A percentile compares a stretch with the other conserved stretches of the same genome.
Conservation (phyloP, 1,139 yeast genomes). For the Yamadazyma sp. region DNA sequence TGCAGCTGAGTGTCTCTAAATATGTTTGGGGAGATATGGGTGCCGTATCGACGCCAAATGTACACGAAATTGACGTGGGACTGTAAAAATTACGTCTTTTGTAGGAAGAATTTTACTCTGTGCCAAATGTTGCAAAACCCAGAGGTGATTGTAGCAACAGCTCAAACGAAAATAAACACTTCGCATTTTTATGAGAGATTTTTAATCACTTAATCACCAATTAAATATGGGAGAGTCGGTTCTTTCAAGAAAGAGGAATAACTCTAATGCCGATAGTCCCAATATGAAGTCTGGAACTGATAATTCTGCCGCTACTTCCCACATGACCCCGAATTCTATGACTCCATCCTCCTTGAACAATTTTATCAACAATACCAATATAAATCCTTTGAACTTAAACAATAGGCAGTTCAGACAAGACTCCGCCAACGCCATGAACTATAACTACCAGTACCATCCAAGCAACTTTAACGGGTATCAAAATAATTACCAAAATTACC, state of each 20-base stretch:
- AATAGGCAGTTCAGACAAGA: conserved; percentile 4
- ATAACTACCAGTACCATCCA: conserved; percentile 6
- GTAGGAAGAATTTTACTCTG: background rate
- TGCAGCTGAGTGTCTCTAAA: too few species aligned
- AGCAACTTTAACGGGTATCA: conserved; percentile 1
- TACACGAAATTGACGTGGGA: too few species aligned
- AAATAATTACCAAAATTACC: background rate
- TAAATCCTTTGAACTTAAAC: conserved; percentile 5
- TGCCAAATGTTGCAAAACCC: too few species aligned
- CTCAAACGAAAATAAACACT: background rate
- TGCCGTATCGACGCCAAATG: too few species aligned
- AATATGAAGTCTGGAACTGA: conserved; percentile 2
- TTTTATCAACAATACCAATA: background rate
- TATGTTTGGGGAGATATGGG: too few species aligned
- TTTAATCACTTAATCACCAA: background rate
- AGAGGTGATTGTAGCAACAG: too few species aligned
- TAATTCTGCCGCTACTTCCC: background rate
- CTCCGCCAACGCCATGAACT: background rate
- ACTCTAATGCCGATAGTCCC: conserved; percentile 2
- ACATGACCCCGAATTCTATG: conserved; percentile 2
- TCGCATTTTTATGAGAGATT: conserved; percentile 1
- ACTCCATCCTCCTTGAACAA: background rate
- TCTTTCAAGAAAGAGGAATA: conserved; percentile 3
- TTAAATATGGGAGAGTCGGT: conserved; percentile 4
- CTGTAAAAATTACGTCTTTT: too few species aligned